Percentiles rank a stretch among this genome's conserved stretches.
Conservation (phyloP, 2,329 filamentous ascomycete genomes). For the Lomentospora prolificans region DNA sequence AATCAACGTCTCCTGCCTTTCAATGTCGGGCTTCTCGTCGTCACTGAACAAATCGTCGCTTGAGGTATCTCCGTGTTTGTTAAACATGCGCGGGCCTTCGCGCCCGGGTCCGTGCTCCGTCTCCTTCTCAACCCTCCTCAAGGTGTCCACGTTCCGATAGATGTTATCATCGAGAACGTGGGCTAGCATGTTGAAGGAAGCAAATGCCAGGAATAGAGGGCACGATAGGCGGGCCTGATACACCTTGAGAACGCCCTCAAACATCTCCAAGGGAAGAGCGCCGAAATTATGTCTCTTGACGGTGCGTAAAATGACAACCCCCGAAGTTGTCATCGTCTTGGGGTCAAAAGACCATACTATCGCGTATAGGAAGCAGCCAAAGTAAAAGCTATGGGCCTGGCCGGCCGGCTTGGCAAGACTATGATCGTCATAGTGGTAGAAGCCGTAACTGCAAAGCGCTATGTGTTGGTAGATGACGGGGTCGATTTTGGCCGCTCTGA, state of each 20-base stretch:
- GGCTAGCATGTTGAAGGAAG: slow-evolving; percentile 6
- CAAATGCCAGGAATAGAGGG: slow-evolving; percentile 10
- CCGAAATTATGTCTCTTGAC: slow-evolving; percentile 5
- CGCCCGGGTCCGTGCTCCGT: slow-evolving; percentile 8
- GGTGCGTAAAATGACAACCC: slow-evolving; percentile 10
- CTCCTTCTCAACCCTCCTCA: slow-evolving; percentile 4
- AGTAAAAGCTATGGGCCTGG: slow-evolving; percentile 8
- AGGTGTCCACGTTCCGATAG: slow-evolving; percentile 4
- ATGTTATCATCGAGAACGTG: slow-evolving; percentile 7
- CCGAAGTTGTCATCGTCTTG: slow-evolving; percentile 6
- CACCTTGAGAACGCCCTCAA: neutral
- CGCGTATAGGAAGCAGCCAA: slow-evolving; percentile 11
- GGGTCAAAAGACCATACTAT: slow-evolving; percentile 10
- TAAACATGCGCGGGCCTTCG: neutral
- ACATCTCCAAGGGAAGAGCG: neutral
- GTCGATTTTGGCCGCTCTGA: slow-evolving; percentile 6
- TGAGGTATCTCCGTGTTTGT: neutral
- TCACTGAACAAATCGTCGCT: neutral
- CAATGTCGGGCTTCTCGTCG: neutral
- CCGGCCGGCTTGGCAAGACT: neutral
- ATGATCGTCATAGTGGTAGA: slow-evolving; percentile 9
- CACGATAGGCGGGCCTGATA: slow-evolving; percentile 2
- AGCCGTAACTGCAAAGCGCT: slow-evolving; percentile 9
- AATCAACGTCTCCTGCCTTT: slow-evolving; percentile 4
- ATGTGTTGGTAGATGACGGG: slow-evolving; percentile 9